Conservation (phyloP, 768 basidiomycete genomes). For the Lepiota venenata region DNA sequence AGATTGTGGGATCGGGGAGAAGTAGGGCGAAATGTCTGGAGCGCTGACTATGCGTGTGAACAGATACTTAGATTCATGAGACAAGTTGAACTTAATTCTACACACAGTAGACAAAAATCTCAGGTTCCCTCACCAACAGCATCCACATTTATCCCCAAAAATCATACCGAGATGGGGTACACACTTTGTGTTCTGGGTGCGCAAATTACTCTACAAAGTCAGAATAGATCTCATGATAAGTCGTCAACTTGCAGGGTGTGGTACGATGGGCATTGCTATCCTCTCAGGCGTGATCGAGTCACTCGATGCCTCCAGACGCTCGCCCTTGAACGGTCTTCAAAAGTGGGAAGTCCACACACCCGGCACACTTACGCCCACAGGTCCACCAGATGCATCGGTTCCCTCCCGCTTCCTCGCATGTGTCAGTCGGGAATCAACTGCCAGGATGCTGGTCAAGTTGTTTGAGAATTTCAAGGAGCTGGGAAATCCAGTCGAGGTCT, state of each 20-base stretch:
- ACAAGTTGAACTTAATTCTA: too few species aligned
- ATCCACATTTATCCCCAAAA: neutral
- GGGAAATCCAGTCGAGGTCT: slow-evolving; percentile 67
- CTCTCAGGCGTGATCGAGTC: slow-evolving; percentile 89
- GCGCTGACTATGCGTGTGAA: too few species aligned
- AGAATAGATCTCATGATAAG: too few species aligned
- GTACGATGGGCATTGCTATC: slow-evolving; percentile 97
- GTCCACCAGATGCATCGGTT: slow-evolving; percentile 59
- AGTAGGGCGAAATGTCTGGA: too few species aligned
- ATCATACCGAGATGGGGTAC: slow-evolving; percentile 69
- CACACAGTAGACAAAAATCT: neutral
- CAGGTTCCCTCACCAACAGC: too few species aligned
- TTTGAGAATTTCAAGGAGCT: slow-evolving; percentile 59
- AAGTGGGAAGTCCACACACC: slow-evolving; percentile 74
- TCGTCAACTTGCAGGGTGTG: slow-evolving; percentile 70
- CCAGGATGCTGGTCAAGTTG: slow-evolving; percentile 54
- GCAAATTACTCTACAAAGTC: slow-evolving; percentile 10
- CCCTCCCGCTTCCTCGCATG: slow-evolving; percentile 85
- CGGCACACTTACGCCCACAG: slow-evolving; percentile 70
- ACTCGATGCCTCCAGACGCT: slow-evolving; percentile 44
- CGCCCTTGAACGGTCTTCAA: slow-evolving; percentile 12
- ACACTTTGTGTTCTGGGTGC: slow-evolving; percentile 86
- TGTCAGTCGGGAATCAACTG: slow-evolving; percentile 77
- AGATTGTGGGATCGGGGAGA: too few species aligned
- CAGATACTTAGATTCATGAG: too few species aligned